Evolutionary conservation across 805 yeast genomes (phyloP), one percentile per base, ranked within the genome.

Genomic region (Hanseniaspora lachancei): DNA sequence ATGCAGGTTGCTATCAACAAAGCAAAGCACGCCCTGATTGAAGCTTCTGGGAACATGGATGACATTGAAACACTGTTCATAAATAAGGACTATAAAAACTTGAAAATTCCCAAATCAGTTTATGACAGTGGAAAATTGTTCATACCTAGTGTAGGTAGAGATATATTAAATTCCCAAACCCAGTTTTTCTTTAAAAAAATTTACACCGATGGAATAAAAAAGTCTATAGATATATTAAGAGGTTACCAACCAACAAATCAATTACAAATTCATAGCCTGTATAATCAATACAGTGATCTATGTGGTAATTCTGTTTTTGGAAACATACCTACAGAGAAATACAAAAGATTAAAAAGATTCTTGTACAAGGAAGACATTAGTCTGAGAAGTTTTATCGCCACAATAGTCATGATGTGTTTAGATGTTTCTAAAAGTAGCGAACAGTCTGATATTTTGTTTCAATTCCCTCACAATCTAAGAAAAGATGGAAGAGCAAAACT

Each of bases 271-370:
- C 34, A 15, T 7, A n/a, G 9, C 9, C 47, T 51, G 27, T 54
- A 43, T 32, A 57, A 56, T 21, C 56, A 55, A 35, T 46, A 63
- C 44, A 58, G 60, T 20, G 57, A 61, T 16, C 47, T 64, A 9
- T 65, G 66, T 55, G 68, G 68, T 15, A 64, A 60, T 13, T 60
- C 67, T 3, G 62, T 66, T 7, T 64, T 65, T 57, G 68, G 68
- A 10, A 60, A 57, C 12, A 58, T 65, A 10, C 47, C 61, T 2
- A 48, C 57, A 15, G 52, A 49, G 15, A 58, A 65, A 44, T 60
- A 60, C 29, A 34, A 54, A 1, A 58, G 56, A 34, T 46, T 65
- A 29, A 55, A 61, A 38, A 42, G 54, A 1, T 27, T 60, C 15
- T 58, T 63, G 8, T 56, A 59, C 27, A 59, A 59, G 32, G 63